Evolutionary conservation across 371 early-diverging fungal genomes (phyloP), one percentile per base, ranked within the genome.

Genomic region (Mucor circinelloides): DNA sequence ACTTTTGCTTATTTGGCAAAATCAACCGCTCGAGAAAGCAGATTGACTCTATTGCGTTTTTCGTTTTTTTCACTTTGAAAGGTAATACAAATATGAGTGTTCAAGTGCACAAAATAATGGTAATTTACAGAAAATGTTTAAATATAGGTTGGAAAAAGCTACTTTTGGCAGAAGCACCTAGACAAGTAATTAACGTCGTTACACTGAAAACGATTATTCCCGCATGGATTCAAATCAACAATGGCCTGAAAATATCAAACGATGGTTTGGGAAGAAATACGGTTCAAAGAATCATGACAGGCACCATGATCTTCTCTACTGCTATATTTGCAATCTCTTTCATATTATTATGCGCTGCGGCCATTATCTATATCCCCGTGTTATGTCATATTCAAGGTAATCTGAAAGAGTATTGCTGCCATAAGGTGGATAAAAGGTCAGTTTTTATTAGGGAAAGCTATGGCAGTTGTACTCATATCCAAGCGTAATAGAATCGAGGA

Each of bases 391-490:
- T 96, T 63, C 89, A 85, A 50, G 96, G 96, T 30, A 96, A 95
- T 67, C 79, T 96, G 44, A 96, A 96, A 76, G 96, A 96, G 75
- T 96, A 91, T 67, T 93, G 93, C 66, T 94, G 94, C 67, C 93
- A 94, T 80, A 93, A 93, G 76, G 90, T 95, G 21, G 95, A 95
- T 75, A 96, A 96, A 73, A 81, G 96, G 89, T 86, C 78, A 69
- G 4, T 23, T n/a, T 54, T 4, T 61, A 4, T 71, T 74, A 66
- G 55, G 25, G 27, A 12, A 30, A 31, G 12, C 17, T 50, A 23
- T 1, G 12, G 21, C 12, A 12, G 27, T 27, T 8, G 12, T 50
- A 27, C 8, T 23, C 21, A 23, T 50, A 6, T 2, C 4, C 0
- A 1, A 12, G 7, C 5, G 19, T 7, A 7, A 27, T 60, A 77